Evolutionary conservation across 139 green algal genomes (phyloP).

Genomic region (Coelastrella sp.): DNA sequence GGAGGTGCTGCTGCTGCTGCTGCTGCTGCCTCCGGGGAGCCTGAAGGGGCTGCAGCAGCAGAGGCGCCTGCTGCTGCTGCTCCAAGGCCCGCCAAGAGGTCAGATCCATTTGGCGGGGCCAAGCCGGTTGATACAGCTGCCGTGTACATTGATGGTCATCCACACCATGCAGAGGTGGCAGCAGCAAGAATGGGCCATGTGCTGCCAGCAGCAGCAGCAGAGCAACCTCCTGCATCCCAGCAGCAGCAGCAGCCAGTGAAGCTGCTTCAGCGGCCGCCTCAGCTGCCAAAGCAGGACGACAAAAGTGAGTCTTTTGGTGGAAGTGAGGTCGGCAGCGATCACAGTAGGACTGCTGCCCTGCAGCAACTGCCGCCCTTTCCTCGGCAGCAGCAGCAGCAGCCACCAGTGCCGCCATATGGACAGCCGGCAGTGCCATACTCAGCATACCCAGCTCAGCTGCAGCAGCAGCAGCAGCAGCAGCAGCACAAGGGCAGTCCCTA

Average conservation of each 20-base stretch:
- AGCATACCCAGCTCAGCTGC: background rate
- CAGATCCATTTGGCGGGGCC: conserved; percentile 38
- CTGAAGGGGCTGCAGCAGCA: background rate
- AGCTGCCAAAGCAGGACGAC: background rate
- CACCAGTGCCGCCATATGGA: background rate
- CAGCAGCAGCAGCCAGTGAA: conserved; percentile 37
- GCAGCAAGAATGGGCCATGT: background rate
- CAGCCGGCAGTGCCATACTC: background rate
- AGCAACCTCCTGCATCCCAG: background rate
- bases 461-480: conserved; percentile 22
- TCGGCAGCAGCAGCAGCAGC: background rate
- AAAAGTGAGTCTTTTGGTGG: background rate
- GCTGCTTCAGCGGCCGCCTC: conserved; percentile 37
- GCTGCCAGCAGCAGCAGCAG: background rate
- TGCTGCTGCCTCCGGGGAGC: background rate
- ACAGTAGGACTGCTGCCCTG: background rate
- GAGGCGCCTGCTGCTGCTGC: background rate
- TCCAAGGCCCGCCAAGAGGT: background rate
- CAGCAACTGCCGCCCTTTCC: background rate
- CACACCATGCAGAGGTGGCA: conserved; percentile 28
- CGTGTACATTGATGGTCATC: conserved; percentile 37
- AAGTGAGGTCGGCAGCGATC: conserved; percentile 10
- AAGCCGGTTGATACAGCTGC: conserved; percentile 41
- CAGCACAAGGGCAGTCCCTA: background rate
- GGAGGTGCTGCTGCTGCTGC: background rate